Conservation (phyloP, 805 yeast genomes). For the Starmerella roubikii region DNA sequence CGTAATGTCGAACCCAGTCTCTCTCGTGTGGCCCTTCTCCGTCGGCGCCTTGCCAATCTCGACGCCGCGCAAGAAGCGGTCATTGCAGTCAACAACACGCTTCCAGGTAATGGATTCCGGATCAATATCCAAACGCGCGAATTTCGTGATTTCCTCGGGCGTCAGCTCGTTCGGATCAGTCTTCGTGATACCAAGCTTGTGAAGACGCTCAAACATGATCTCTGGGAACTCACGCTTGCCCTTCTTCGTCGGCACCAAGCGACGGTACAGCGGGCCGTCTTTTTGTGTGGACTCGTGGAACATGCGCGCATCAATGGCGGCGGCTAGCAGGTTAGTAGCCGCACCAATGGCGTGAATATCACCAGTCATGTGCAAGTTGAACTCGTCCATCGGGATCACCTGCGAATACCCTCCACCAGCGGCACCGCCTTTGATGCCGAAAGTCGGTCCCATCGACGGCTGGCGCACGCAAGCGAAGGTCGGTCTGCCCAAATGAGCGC, state of each 20-base stretch:
- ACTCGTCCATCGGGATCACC: slow-evolving; percentile 98
- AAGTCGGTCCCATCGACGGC: slow-evolving; percentile 98
- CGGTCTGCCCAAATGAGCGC: slow-evolving; percentile 72
- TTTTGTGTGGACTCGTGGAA: slow-evolving; percentile 87
- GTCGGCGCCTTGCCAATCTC: slow-evolving; percentile 88
- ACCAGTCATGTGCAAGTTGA: slow-evolving; percentile 94
- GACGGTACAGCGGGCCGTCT: slow-evolving; percentile 60
- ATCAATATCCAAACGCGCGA: slow-evolving; percentile 77
- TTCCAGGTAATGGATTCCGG: slow-evolving; percentile 82
- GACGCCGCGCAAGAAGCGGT: slow-evolving; percentile 75
- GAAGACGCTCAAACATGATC: slow-evolving; percentile 62
- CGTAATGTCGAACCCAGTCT: slow-evolving; percentile 88
- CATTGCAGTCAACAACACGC: slow-evolving; percentile 90
- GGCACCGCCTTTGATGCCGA: slow-evolving; percentile 98
- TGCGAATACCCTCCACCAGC: slow-evolving; percentile 99
- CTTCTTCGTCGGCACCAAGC: slow-evolving; percentile 75
- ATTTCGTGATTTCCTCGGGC: slow-evolving; percentile 55
- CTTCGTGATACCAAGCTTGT: slow-evolving; percentile 67
- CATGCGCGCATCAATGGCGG: slow-evolving; percentile 93
- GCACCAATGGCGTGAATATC: slow-evolving; percentile 94
- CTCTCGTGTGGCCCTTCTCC: slow-evolving; percentile 75
- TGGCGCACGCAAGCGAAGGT: slow-evolving; percentile 93
- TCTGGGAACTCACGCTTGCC: slow-evolving; percentile 68
- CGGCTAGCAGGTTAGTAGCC: slow-evolving; percentile 86
- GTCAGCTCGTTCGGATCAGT: slow-evolving; percentile 61